Evolutionary conservation across 371 early-diverging fungal species (phyloP).

Genomic region (Mucor circinelloides): DNA sequence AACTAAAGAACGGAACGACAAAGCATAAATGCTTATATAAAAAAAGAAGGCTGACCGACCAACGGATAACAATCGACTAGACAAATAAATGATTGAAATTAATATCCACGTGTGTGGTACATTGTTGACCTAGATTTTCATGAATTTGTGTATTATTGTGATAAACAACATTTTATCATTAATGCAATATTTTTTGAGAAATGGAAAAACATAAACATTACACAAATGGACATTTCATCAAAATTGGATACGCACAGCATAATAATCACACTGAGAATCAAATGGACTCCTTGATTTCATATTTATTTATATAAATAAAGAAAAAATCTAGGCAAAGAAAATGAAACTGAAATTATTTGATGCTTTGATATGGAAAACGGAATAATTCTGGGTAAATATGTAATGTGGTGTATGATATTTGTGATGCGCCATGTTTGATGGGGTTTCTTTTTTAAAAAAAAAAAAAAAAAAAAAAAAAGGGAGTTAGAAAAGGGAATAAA

Average conservation of each 20-base stretch:
- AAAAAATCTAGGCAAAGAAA: constrained; percentile 8
- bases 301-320: constrained; percentile 3
- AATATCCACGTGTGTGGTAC: constrained; percentile 2
- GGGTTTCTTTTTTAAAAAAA: not conserved
- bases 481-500: not conserved
- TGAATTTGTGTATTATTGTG: not conserved
- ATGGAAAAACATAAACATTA: not conserved
- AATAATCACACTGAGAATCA: not conserved
- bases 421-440: constrained; percentile 1
- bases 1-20: not conserved
- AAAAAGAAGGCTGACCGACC: not conserved
- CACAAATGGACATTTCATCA: not conserved
- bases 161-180: not conserved
- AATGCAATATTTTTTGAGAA: not conserved
- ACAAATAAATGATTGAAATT: not conserved
- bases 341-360: not conserved
- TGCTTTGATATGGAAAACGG: not conserved
- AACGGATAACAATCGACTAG: not conserved
- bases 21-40: not conserved
- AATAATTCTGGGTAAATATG: not conserved
- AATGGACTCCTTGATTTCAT: not conserved
- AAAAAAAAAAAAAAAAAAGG: not conserved
- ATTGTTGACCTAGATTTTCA: not conserved
- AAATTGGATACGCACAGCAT: not conserved
- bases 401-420: not conserved